Evolutionary conservation across 345 rosid species (phyloP).

Genomic region (Gossypium sturtianum): DNA sequence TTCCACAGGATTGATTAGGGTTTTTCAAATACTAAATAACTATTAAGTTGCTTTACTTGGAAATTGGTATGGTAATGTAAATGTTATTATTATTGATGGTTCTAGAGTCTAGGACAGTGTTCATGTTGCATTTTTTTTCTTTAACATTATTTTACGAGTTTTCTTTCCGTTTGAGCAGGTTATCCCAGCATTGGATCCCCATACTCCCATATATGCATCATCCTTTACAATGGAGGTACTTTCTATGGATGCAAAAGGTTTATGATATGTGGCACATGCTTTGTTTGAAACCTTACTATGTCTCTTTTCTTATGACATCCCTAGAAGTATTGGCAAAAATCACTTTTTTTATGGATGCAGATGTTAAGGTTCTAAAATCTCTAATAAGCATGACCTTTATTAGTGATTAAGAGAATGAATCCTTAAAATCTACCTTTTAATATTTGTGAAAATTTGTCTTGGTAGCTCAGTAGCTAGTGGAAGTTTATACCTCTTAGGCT

Average conservation of each 20-base stretch:
- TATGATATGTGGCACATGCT: background rate
- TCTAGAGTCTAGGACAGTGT: background rate
- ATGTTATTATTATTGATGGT: background rate
- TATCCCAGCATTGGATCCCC: constrained; percentile 80
- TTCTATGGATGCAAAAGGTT: background rate
- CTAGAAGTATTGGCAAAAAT: constrained; percentile 1
- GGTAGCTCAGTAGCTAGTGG: background rate
- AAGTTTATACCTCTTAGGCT: too few species aligned
- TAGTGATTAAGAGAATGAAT: background rate
- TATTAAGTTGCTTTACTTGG: background rate
- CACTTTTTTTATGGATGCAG: background rate
- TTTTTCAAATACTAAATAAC: background rate
- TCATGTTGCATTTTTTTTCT: background rate
- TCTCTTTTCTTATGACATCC: background rate
- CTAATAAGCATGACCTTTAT: background rate
- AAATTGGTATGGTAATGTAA: background rate
- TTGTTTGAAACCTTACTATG: background rate
- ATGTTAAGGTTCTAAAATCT: constrained; percentile 2
- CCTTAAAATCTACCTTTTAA: background rate
- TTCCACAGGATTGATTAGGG: background rate
- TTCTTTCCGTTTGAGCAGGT: constrained; percentile 52
- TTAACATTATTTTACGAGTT: background rate
- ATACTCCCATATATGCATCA: constrained; percentile 84
- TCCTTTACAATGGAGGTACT: constrained; percentile 98
- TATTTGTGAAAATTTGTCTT: background rate